Conservation (phyloP, 1,284 basidiomycete genomes). For the Ganoderma boninense region DNA sequence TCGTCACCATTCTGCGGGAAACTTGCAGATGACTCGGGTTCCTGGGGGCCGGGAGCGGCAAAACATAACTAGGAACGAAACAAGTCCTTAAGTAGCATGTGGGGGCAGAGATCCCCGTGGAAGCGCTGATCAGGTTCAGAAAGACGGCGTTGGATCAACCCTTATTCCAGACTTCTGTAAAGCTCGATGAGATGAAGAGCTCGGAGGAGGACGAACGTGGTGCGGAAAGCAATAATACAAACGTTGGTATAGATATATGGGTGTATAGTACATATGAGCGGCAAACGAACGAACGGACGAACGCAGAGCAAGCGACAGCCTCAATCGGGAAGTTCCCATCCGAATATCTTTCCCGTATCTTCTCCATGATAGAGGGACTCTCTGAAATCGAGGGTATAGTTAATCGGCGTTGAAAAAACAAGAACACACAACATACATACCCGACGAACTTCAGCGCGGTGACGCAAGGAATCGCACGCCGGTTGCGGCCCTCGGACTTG, state of each 20-base stretch:
- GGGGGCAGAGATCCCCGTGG: background rate
- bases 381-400: conserved; percentile 41
- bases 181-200: background rate
- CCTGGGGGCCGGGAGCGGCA: background rate
- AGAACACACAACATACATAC: conserved; percentile 50
- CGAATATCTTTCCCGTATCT: conserved; percentile 67
- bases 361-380: conserved; percentile 74
- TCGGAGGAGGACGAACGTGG: background rate
- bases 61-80: background rate
- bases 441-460: conserved; percentile 76
- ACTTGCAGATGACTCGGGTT: background rate
- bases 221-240: background rate
- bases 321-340: conserved; percentile 69
- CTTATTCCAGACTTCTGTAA: background rate
- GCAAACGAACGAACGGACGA: conserved; percentile 15
- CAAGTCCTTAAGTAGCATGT: too few species aligned
- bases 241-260: conserved; percentile 23
- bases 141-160: background rate
- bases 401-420: background rate
- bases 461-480: conserved; percentile 52
- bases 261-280: conserved; percentile 23
- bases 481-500: conserved; percentile 40
- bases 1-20: conserved; percentile 10
- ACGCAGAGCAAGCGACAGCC: background rate
- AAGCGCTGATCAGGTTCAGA: background rate